Percentiles rank a stretch among this genome's conserved stretches.
phyloP scores from a whole-genome alignment of 495 filamentous ascomycete species.

The Lichenothelia convexa region DNA sequence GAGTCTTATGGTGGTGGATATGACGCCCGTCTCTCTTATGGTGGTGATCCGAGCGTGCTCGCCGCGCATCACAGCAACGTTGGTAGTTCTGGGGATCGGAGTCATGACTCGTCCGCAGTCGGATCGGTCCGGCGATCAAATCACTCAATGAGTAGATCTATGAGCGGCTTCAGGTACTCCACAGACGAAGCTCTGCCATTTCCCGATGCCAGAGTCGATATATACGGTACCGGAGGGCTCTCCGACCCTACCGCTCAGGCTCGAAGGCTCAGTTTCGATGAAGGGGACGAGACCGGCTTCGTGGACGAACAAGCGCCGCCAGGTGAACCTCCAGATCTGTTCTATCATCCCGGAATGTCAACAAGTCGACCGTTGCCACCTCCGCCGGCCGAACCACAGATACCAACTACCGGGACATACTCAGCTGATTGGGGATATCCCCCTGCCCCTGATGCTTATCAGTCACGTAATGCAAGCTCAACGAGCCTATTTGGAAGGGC shows the following conservation, averaged over 20 bases:
- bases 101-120: conserved; percentile 17
- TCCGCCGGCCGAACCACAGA: conserved; percentile 33
- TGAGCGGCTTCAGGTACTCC: too few species aligned
- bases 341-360: conserved; percentile 71
- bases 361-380: conserved; percentile 54
- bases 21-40: conserved; percentile 53
- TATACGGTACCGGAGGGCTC: conserved; percentile 69
- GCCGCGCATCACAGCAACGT: conserved; percentile 7
- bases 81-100: conserved; percentile 9
- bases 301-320: conserved; percentile 33
- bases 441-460: conserved; percentile 10
- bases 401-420: conserved; percentile 5
- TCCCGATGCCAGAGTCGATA: conserved; percentile 50
- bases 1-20: conserved; percentile 58
- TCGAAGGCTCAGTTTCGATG: conserved; percentile 74
- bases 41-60: conserved; percentile 31
- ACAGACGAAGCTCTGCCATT: too few species aligned
- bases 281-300: conserved; percentile 58
- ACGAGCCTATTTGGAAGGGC: conserved; percentile 56
- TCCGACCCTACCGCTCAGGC: conserved; percentile 46
- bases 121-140: conserved; percentile 20
- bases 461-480: conserved; percentile 7
- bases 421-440: conserved; percentile 4
- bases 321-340: conserved; percentile 71
- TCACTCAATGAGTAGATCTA: conserved; percentile 11